Percentiles rank a stretch among this genome's conserved stretches.
These are phyloP conservation scores for Wickerhamomyces subpelliculosus DNA, from an alignment of 805 yeast genomes.

Conservation along the genomic window DNA sequence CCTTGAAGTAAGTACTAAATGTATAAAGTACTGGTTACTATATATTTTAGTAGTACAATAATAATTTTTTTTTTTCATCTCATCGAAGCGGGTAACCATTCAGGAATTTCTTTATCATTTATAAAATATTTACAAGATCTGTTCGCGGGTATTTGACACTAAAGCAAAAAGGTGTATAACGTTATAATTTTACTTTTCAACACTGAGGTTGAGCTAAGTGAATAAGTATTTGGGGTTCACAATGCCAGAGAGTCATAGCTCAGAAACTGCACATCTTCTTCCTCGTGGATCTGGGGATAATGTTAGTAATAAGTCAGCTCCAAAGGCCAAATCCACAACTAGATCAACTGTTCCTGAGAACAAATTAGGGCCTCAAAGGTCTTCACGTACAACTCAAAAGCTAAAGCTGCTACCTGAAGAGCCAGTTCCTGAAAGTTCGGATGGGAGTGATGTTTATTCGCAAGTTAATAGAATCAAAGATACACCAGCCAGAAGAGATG, in stretches of 20 bases:
- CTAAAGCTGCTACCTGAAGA: conserved; percentile 65
- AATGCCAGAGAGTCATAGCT: no score
- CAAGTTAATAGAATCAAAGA: conserved; percentile 82
- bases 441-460: conserved; percentile 57
- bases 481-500: conserved; percentile 85
- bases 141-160: no score
- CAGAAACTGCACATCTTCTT: neutral
- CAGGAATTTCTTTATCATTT: no score
- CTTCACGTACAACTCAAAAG: conserved; percentile 68
- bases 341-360: conserved; percentile 12
- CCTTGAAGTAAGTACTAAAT: no score
- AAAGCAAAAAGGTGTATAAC: no score
- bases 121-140: no score
- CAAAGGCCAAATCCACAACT: neutral
- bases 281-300: neutral
- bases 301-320: neutral
- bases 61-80: neutral
- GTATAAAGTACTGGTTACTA: no score
- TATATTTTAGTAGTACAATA: neutral
- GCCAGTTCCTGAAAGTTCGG: conserved; percentile 25
- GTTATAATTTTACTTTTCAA: no score
- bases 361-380: conserved; percentile 65
- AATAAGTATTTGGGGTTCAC: no score
- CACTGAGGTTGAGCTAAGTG: no score
- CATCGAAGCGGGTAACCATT: neutral